Evolutionary conservation across 2,329 filamentous ascomycete species (phyloP), one percentile per base, ranked within the genome.

Genomic region (Penicillium psychrosexuale): DNA sequence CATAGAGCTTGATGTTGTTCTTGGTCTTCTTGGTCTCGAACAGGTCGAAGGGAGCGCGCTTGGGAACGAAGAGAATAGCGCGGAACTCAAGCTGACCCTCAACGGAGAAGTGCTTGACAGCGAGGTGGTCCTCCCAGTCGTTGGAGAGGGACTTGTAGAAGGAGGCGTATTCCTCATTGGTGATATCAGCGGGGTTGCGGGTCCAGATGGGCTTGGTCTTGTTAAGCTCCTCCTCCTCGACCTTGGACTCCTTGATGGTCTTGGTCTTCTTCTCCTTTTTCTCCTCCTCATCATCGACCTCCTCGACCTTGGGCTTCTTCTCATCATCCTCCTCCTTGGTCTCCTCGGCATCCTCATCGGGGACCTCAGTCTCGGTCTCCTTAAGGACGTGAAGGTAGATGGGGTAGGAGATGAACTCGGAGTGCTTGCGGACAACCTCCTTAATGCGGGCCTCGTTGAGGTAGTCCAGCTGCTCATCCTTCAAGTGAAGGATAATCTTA

Each of bases 1-100:
- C 94, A 82, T 99, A 99, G 71, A 99, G 88, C 89, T 99, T 99
- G 87, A 99, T 97, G 89, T 99, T 99, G 90, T 97, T 99, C 91
- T 99, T 99, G 76, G 93, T 97, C 89, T 97, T 96, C 91, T 99
- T 99, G 77, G 93, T 97, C 89, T 99, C 94, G 78, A 99, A 99
- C 61, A 99, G 90, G 75, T 99, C 94, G 79, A 99, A 99, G 71
- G 94, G 94, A 78, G 94, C 94, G 72, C 94, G 93, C 90, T 99
- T 97, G 77, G 94, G 94, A 53, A 99, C 93, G 84, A 95, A 99
- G 76, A 99, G 91, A 79, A 99, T 96, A 66, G 94, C 94, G 66
- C 93, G 93, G 91, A 99, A 99, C 83, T 99, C 94, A 67, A 99
- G 92, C 84, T 97, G 94, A 87, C 94, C 94, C 84, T 99, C 94